Base-by-base conservation (phyloP, 2,329 filamentous ascomycete genomes). In the Alternaria infectoria region DNA sequence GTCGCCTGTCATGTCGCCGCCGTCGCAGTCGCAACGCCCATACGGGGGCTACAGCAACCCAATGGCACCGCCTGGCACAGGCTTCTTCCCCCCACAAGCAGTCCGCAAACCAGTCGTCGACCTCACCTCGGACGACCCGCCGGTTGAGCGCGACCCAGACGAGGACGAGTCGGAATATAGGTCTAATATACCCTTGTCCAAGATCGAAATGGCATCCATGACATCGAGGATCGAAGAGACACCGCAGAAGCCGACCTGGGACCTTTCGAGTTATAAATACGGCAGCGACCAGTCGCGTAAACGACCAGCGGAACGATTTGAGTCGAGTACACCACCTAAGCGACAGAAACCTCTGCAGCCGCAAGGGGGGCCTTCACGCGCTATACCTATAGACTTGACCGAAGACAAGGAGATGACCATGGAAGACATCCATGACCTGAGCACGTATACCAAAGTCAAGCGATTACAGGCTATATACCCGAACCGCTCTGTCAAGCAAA, bases 21-120 rank as follows among this genome's bases (percentile, higher is more conserved):
- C 70, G 46, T 61, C 66, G 19, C 88, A 47, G 91, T 96, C 83
- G 91, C 92, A 36, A 92, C 93, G 26, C 86, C 89, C 49, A 91
- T 91, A 73, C 86, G 87, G 67, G 12, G 69, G 90, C 46, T 65
- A 60, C 59, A 87, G 86, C 21, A 89, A 84, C 65, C 81, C 87
- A 25, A 91, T 97, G 83, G 93, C 92, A 15, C 93, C 93, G 13
- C 88, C 89, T 43, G 93, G 93, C 7, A 96, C 93, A 0, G 79
- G 86, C 83, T 87, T 88, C 67, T 83, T 87, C 43, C 87, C 87
- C 12, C 68, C 69, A 32, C 78, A 78, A 40, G 74, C 81, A 50
- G 71, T 79, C 3, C 76, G 79, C 56, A 77, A 79, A 50, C 74
- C 77, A 15, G 77, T 80, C 21, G 81, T 85, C 52, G 74, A 74